These are phyloP conservation scores for Madurella mycetomatis DNA, from an alignment of 2,329 filamentous ascomycete genomes.

Conservation along the genomic window DNA sequence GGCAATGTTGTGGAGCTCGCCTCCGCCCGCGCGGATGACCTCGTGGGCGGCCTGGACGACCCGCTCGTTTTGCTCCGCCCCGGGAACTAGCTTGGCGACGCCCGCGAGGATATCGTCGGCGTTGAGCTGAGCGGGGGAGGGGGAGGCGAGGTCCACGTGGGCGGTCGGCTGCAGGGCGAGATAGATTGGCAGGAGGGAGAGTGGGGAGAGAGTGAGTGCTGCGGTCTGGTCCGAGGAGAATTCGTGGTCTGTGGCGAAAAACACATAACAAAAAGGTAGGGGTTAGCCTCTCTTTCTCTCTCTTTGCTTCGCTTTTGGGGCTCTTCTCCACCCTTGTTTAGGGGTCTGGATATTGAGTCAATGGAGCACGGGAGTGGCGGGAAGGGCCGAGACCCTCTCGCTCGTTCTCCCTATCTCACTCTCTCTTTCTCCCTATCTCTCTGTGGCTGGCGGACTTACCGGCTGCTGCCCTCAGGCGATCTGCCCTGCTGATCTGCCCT, in stretches of 20 bases:
- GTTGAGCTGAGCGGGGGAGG: conserved; percentile 40
- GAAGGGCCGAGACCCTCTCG: conserved; percentile 1
- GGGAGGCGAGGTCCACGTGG: conserved; percentile 39
- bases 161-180: conserved; percentile 57
- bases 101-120: conserved; percentile 51
- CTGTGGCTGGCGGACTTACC: conserved; percentile 40
- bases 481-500: conserved; percentile 33
- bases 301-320: background rate
- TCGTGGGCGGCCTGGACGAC: conserved; percentile 57
- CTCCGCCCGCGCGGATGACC: conserved; percentile 70
- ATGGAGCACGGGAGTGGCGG: background rate
- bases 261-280: conserved; percentile 22
- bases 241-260: conserved; percentile 44
- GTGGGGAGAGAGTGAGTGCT: conserved; percentile 43
- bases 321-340: background rate
- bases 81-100: conserved; percentile 41
- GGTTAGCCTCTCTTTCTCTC: conserved; percentile 7
- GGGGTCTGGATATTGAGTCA: no score
- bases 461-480: conserved; percentile 48
- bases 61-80: conserved; percentile 46
- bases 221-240: conserved; percentile 51
- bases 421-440: no score
- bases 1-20: conserved; percentile 89
- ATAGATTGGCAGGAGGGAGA: conserved; percentile 65
- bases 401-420: background rate